These are phyloP conservation scores for Macadamia tetraphylla DNA, from an alignment of 164 flowering plant species.

Conservation along the genomic window DNA sequence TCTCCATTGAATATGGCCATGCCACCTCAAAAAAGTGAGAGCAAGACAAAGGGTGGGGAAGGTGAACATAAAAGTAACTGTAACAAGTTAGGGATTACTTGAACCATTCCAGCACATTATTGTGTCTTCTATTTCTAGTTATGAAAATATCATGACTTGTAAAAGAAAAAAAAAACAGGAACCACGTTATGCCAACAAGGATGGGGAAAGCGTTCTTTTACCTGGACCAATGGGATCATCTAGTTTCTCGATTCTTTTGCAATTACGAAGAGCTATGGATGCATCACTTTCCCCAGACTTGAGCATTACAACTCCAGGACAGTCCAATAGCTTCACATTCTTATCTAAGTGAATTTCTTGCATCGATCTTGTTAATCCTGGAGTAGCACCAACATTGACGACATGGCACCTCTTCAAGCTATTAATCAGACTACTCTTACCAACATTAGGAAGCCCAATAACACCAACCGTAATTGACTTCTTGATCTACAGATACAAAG, in stretches of 20 bases:
- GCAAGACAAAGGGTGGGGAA: no score
- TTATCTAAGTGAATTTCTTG: conserved; percentile 96
- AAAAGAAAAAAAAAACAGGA: no score
- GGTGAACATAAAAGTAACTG: no score
- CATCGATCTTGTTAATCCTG: conserved; percentile 91
- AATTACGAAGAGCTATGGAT: conserved; percentile 80
- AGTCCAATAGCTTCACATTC: conserved; percentile 87
- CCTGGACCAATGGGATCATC: conserved; percentile 90
- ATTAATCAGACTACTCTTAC: conserved; percentile 94
- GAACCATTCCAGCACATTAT: no score
- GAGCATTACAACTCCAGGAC: conserved; percentile 99
- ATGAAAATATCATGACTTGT: no score
- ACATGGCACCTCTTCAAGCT: conserved; percentile 88
- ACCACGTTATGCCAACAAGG: neutral
- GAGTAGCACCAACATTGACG: conserved; percentile 94
- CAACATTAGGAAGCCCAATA: conserved; percentile 96
- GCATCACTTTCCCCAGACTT: conserved; percentile 60
- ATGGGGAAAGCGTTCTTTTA: conserved; percentile 15
- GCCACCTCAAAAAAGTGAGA: no score
- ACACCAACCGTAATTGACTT: conserved; percentile 87
- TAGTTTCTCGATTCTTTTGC: conserved; percentile 93
- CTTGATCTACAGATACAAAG: conserved; percentile 44
- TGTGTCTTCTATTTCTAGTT: no score
- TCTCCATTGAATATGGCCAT: no score
- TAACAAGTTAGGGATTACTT: no score